Evolutionary conservation across 148 eudicot species (phyloP), one percentile per base, ranked within the genome.

Genomic region (Silene conica): DNA sequence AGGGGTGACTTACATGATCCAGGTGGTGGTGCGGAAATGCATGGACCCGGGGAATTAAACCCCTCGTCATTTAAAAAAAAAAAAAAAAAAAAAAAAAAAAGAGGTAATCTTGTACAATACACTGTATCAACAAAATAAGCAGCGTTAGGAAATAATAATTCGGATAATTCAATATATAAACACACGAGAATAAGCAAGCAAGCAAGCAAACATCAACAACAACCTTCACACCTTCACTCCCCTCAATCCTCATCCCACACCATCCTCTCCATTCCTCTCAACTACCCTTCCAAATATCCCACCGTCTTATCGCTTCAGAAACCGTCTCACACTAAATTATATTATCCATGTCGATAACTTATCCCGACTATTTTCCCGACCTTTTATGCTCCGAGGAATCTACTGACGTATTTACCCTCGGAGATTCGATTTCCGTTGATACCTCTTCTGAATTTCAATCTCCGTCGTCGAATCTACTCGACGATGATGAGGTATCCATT

Each of bases 381-480:
- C 82, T 93, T 1, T 83, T 89, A 65, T 90, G 96, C 85, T 73
- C 83, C 75, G 96, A 93, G 74, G 89, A 86, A 38, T 93, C 98
- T 76, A 80, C 46, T 16, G 82, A 76, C 25, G 76, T 80, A 18
- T 71, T 85, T 7, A 72, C 45, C 63, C 82, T 74, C 72, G 83
- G 54, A 63, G 82, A 84, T 0, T 31, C 34, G 34, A 31, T 31
- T 31, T 72, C 66, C 48, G 84, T 84, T 79, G 93, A 83, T 11
- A 74, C 67, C 46, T 87, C 91, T 8, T 86, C 89, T 23, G 89
- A 80, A 52, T 8, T 83, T 13, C 86, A 80, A 4, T 81, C 86
- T 60, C 74, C 77, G 74, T 28, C 34, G 43, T 28, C 34, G 43
- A 72, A 65, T 19, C 20, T 76, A 3, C 23, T 5, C 21, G 86